A percentile compares a stretch with the other conserved stretches of the same genome.
Conservation (phyloP, 805 yeast genomes). For the Candida montana region DNA sequence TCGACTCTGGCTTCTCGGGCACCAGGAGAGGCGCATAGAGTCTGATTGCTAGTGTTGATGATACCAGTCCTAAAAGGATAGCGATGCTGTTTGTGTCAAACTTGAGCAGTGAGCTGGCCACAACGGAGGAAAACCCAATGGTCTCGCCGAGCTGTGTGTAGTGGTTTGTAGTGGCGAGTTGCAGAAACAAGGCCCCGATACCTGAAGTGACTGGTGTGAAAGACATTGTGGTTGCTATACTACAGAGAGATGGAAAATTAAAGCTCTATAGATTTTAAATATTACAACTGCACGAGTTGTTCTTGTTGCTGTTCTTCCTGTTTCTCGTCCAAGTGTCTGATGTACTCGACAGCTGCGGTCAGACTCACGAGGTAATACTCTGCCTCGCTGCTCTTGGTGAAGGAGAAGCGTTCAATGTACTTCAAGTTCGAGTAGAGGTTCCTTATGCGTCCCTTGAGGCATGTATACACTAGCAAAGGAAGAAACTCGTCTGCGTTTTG, state of each 20-base stretch:
- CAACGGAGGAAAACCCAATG: constrained; percentile 42
- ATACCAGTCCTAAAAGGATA: constrained; percentile 31
- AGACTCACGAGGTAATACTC: constrained; percentile 88
- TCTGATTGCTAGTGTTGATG: constrained; percentile 24
- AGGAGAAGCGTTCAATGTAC: constrained; percentile 82
- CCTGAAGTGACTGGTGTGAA: constrained; percentile 41
- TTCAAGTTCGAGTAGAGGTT: constrained; percentile 71
- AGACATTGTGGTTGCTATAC: constrained; percentile 10
- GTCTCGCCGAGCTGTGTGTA: constrained; percentile 34
- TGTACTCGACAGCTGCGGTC: constrained; percentile 81
- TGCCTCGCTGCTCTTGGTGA: constrained; percentile 76
- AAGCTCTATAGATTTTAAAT: too few relatives aligned
- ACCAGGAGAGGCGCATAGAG: constrained; percentile 26
- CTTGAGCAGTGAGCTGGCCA: constrained; percentile 27
- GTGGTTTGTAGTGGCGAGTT: constrained; percentile 39
- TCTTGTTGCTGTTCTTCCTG: background rate
- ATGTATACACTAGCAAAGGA: constrained; percentile 80
- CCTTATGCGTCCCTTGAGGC: constrained; percentile 61
- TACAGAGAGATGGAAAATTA: too few relatives aligned
- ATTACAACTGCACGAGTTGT: background rate
- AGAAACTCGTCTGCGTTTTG: constrained; percentile 93
- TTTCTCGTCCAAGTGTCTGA: constrained; percentile 44
- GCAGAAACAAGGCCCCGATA: constrained; percentile 43
- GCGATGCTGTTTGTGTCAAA: constrained; percentile 27
- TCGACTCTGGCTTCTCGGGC: constrained; percentile 18